Evolutionary conservation across 805 yeast genomes (phyloP).

Genomic region (Clavispora asparagi): DNA sequence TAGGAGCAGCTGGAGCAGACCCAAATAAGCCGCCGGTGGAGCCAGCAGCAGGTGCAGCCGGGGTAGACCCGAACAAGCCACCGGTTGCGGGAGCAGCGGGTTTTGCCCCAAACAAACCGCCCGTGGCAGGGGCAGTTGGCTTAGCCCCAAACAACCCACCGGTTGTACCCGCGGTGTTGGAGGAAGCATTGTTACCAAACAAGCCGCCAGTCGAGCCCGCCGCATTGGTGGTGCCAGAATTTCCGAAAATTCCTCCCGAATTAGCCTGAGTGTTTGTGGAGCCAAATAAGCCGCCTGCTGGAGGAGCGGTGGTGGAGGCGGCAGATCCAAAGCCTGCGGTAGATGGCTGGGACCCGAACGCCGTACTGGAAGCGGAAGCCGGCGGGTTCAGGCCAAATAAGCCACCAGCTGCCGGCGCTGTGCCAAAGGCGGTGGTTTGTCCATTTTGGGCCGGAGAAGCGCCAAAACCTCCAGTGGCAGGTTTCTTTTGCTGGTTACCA

Average conservation of each 20-base stretch:
- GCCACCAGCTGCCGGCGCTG: background rate
- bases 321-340: background rate
- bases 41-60: constrained; percentile 15
- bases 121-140: constrained; percentile 1
- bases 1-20: background rate
- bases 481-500: constrained; percentile 3
- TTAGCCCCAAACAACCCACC: constrained; percentile 24
- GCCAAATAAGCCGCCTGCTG: constrained; percentile 19
- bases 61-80: constrained; percentile 23
- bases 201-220: background rate
- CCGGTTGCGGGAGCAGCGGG: constrained; percentile 8
- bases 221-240: background rate
- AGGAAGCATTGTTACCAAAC: background rate
- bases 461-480: constrained; percentile 3
- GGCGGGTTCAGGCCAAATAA: background rate
- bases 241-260: constrained; percentile 13
- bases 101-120: background rate
- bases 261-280: constrained; percentile 5
- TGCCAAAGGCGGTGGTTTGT: background rate
- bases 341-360: background rate
- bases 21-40: constrained; percentile 32
- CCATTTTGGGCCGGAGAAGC: background rate
- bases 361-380: background rate
- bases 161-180: constrained; percentile 8
- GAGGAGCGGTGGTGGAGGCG: background rate